These are phyloP conservation scores for Fusarium napiforme DNA, from an alignment of 2,329 filamentous ascomycete genomes.

Conservation along the genomic window DNA sequence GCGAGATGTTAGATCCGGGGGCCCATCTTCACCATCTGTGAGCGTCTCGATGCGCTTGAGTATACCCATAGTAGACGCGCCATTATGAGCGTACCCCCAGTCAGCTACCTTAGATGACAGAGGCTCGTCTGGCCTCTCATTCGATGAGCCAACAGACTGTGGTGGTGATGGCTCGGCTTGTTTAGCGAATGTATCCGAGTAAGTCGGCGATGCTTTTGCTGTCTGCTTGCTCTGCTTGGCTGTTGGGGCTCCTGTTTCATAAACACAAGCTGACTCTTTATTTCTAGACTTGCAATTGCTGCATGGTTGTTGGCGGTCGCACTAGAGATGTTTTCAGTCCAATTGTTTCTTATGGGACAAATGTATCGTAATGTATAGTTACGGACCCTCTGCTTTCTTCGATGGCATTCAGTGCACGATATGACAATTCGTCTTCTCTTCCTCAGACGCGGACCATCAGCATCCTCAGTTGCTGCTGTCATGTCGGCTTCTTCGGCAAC, in stretches of 20 bases:
- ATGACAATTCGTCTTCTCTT: conserved; percentile 71
- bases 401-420: conserved; percentile 72
- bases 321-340: conserved; percentile 51
- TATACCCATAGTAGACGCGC: conserved; percentile 64
- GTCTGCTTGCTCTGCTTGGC: conserved; percentile 33
- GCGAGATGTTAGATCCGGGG: background rate
- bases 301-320: conserved; percentile 69
- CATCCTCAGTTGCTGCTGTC: background rate
- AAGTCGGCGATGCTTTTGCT: background rate
- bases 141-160: background rate
- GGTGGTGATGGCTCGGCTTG: background rate
- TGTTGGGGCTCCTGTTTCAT: conserved; percentile 63
- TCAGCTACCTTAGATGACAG: conserved; percentile 58
- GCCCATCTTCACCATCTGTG: conserved; percentile 44
- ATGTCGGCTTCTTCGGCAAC: conserved; percentile 9
- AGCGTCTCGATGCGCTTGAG: conserved; percentile 65
- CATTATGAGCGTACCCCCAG: conserved; percentile 65
- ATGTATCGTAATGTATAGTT: no score
- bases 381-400: conserved; percentile 69
- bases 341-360: background rate
- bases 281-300: conserved; percentile 68
- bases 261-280: conserved; percentile 66
- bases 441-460: conserved; percentile 43
- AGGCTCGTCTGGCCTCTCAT: conserved; percentile 41
- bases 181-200: background rate